Conservation (phyloP, 768 basidiomycete genomes). For the Dacryopinax spathularia region DNA sequence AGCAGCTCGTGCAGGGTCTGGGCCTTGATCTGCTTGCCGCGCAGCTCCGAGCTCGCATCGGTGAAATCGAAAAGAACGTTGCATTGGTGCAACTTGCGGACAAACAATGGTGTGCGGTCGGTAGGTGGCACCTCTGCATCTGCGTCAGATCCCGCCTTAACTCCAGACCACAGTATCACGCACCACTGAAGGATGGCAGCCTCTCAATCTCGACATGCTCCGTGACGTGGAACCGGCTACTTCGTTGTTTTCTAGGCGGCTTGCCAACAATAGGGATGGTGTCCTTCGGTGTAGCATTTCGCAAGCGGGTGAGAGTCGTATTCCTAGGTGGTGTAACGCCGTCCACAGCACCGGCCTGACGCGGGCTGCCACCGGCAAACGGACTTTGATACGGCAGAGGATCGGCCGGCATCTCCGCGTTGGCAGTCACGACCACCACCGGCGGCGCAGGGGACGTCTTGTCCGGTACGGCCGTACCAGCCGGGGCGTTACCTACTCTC, state of each 20-base stretch:
- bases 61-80: constrained; percentile 97
- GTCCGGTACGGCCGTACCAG: constrained; percentile 20
- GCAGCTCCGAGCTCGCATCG: constrained; percentile 87
- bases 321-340: constrained; percentile 49
- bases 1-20: constrained; percentile 97
- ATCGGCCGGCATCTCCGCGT: constrained; percentile 39
- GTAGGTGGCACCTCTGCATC: constrained; percentile 66
- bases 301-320: constrained; percentile 56
- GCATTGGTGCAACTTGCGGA: constrained; percentile 92
- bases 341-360: constrained; percentile 15
- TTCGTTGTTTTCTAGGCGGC: constrained; percentile 92
- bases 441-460: constrained; percentile 50
- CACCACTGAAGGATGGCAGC: constrained; percentile 79
- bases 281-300: constrained; percentile 70
- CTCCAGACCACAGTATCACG: constrained; percentile 18
- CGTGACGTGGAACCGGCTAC: constrained; percentile 88
- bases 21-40: constrained; percentile 97
- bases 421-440: constrained; percentile 70
- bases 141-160: neutral
- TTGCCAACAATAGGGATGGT: constrained; percentile 94
- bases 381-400: constrained; percentile 24
- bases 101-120: constrained; percentile 81
- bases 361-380: neutral
- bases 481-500: constrained; percentile 30
- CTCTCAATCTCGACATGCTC: constrained; percentile 95